Evolutionary conservation across 176 grass and related monocot species (phyloP).

Genomic region (Hordeum marinum): DNA sequence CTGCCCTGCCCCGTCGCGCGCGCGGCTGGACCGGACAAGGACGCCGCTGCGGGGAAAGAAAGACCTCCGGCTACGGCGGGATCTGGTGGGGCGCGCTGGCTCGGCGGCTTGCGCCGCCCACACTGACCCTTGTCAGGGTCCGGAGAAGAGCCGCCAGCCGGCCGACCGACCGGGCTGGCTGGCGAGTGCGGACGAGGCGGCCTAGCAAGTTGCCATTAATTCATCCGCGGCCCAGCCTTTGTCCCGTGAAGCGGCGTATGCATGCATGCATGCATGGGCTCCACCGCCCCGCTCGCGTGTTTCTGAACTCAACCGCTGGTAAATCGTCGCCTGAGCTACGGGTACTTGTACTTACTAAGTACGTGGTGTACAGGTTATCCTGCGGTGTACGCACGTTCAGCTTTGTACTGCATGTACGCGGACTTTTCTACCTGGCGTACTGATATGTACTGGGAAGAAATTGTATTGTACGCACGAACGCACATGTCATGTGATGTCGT

Average conservation of each 20-base stretch:
- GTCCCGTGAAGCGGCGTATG: background rate
- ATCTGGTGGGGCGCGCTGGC: background rate
- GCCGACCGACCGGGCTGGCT: background rate
- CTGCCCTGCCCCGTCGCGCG: background rate
- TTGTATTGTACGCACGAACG: background rate
- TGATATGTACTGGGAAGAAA: background rate
- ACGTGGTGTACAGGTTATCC: no score
- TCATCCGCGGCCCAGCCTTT: background rate
- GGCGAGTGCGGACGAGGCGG: conserved; percentile 27
- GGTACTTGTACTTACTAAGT: background rate
- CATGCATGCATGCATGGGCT: background rate
- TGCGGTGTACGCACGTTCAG: background rate
- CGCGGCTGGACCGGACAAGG: conserved; percentile 6
- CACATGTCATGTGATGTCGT: background rate
- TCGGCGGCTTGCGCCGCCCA: conserved; percentile 11
- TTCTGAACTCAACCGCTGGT: background rate
- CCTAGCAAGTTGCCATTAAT: conserved; percentile 12
- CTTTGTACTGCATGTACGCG: background rate
- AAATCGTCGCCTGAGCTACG: background rate
- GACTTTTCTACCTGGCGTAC: background rate
- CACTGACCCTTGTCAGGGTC: conserved; percentile 45
- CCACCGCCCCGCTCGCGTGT: background rate
- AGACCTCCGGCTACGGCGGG: conserved; percentile 5
- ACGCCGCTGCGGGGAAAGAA: background rate
- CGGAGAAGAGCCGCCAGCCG: conserved; percentile 5